Evolutionary conservation across 768 basidiomycete genomes (phyloP).

Genomic region (Gloeostereum incarnatum): DNA sequence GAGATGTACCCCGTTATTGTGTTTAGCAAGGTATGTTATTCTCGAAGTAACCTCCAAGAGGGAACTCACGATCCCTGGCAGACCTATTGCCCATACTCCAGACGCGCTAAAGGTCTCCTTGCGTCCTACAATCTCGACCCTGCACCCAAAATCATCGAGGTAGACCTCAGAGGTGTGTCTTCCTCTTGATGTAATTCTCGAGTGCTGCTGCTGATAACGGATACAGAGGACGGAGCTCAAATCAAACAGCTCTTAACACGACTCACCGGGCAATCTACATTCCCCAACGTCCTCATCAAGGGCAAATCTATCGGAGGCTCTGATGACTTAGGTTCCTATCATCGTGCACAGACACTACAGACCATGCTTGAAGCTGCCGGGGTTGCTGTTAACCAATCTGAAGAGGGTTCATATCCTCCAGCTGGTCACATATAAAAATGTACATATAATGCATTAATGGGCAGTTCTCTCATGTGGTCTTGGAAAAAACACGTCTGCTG

Average conservation of each 20-base stretch:
- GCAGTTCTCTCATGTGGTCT: no score
- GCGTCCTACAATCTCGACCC: slow-evolving; percentile 51
- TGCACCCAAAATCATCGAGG: slow-evolving; percentile 61
- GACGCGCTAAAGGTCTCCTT: slow-evolving; percentile 53
- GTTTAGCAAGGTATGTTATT: slow-evolving; percentile 66
- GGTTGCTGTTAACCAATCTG: no score
- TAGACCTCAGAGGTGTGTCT: slow-evolving; percentile 56
- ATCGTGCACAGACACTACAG: no score
- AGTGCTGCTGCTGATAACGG: background rate
- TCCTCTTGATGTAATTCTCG: background rate
- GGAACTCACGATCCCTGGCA: slow-evolving; percentile 14
- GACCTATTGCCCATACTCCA: slow-evolving; percentile 74
- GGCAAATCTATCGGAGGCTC: slow-evolving; percentile 61
- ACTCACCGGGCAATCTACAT: slow-evolving; percentile 58
- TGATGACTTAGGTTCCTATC: no score
- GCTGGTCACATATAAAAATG: no score
- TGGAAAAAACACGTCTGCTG: no score
- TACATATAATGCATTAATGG: no score
- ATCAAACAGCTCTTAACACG: slow-evolving; percentile 61
- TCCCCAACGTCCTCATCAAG: slow-evolving; percentile 64
- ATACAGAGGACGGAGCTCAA: slow-evolving; percentile 46
- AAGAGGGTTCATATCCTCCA: no score
- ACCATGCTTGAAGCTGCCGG: no score
- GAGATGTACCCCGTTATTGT: slow-evolving; percentile 57
- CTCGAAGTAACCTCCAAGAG: background rate